Evolutionary conservation across 1,139 yeast genomes (phyloP), one percentile per base, ranked within the genome.

Genomic region (Candida buenavistaensis): DNA sequence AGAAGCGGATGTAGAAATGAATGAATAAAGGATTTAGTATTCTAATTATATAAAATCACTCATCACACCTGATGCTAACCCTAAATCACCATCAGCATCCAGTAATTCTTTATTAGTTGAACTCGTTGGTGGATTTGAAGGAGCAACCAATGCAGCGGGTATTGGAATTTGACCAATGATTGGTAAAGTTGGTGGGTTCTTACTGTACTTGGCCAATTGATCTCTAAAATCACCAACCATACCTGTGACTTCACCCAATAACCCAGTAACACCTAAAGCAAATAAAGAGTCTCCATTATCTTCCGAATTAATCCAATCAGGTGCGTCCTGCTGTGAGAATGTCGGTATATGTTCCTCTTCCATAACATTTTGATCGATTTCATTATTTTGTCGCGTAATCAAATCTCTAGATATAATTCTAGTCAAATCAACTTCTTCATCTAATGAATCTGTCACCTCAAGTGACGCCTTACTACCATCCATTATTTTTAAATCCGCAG

Each of bases 191-290:
- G 44, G 39, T 13, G 42, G 40, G 23, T 35, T 33, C 26, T 42
- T 30, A 20, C 53, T 52, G 36, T 51, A 55, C 25, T 54, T 60
- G 39, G 52, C 53, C 64, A 71, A 59, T 35, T 64, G 73, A 32
- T 69, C 68, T 38, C 60, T 50, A 23, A 68, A 50, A 37, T 57
- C 62, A 1, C 66, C 68, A 35, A 70, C 61, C 54, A 64, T 62
- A 39, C 78, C 85, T 32, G 81, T 74, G 1, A 81, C 72, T 27
- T 82, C 81, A 14, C 81, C 72, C 21, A 82, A 62, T 59, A 82
- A 61, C 0, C 89, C 88, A 0, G 89, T 78, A 0, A 88, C 85
- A 0, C 90, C 90, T 23, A 78, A 80, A 25, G 82, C 82, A 51
- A 79, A 75, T 11, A 78, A 43, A 3, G 77, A 63, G n/a, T 73